phyloP scores from a whole-genome alignment of 805 yeast genomes.

The Barnettozyma botsteinii region DNA sequence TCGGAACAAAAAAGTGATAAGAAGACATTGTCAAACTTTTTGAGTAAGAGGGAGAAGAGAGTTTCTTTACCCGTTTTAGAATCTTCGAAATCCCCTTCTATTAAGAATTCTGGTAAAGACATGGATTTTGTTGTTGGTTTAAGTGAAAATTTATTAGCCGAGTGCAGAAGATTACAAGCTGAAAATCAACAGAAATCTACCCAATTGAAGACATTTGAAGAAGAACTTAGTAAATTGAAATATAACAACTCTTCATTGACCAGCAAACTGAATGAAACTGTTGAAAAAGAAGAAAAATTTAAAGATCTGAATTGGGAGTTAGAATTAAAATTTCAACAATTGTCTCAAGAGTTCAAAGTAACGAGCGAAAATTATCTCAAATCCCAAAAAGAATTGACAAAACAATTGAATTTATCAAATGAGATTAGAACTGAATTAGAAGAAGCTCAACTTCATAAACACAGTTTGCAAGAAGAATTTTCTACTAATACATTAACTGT shows the following conservation, averaged over 20 bases:
- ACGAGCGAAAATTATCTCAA: constrained; percentile 39
- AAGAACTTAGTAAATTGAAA: constrained; percentile 34
- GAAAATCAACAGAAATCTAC: constrained; percentile 46
- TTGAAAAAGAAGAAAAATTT: constrained; percentile 37
- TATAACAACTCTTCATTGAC: constrained; percentile 16
- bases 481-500: constrained; percentile 32
- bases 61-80: constrained; percentile 25
- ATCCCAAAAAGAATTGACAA: constrained; percentile 35
- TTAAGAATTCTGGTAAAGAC: constrained; percentile 42
- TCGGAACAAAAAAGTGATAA: constrained; percentile 4
- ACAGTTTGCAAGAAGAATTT: constrained; percentile 35
- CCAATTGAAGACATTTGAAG: constrained; percentile 36
- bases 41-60: constrained; percentile 23
- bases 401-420: constrained; percentile 30
- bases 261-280: constrained; percentile 22
- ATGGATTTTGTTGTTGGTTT: constrained; percentile 68
- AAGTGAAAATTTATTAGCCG: constrained; percentile 63
- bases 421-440: constrained; percentile 47
- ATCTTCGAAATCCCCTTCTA: constrained; percentile 15
- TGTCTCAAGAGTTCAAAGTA: constrained; percentile 27
- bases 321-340: constrained; percentile 43
- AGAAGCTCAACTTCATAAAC: constrained; percentile 34
- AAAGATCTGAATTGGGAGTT: constrained; percentile 64
- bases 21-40: constrained; percentile 16
- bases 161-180: constrained; percentile 65